These are phyloP conservation scores for Sanguinoderma infundibulare DNA, from an alignment of 1,284 basidiomycete genomes.

Conservation along the genomic window DNA sequence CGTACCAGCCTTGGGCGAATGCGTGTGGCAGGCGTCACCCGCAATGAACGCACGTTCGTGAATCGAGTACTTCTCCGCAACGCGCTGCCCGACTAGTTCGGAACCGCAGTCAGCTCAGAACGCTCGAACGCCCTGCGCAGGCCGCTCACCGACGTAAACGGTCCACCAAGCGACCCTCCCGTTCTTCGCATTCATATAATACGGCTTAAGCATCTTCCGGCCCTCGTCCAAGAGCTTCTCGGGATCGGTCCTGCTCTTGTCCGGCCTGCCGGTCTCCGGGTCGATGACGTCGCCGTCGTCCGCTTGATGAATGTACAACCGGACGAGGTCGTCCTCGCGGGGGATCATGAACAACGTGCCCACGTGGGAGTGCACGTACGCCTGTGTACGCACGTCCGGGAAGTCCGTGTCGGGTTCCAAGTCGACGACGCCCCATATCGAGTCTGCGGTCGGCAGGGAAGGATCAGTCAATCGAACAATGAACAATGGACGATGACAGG, in stretches of 20 bases:
- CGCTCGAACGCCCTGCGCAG: neutral
- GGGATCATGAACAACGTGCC: slow-evolving; percentile 76
- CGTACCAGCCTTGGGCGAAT: slow-evolving; percentile 69
- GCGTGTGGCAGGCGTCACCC: slow-evolving; percentile 84
- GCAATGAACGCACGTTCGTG: slow-evolving; percentile 80
- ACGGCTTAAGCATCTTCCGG: slow-evolving; percentile 71
- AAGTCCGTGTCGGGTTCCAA: slow-evolving; percentile 74
- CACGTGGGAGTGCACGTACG: slow-evolving; percentile 61
- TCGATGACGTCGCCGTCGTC: slow-evolving; percentile 54
- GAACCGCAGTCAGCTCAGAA: neutral
- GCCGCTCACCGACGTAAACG: slow-evolving; percentile 60
- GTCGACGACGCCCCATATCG: slow-evolving; percentile 83
- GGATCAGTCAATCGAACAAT: too few species aligned
- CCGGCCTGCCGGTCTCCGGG: slow-evolving; percentile 56
- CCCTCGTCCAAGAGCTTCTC: slow-evolving; percentile 70
- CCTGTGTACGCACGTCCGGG: slow-evolving; percentile 79
- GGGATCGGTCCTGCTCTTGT: slow-evolving; percentile 63
- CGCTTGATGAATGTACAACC: slow-evolving; percentile 82
- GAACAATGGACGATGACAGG: too few species aligned
- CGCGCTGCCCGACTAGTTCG: slow-evolving; percentile 74
- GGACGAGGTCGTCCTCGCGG: slow-evolving; percentile 71
- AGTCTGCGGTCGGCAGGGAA: slow-evolving; percentile 45
- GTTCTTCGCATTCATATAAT: slow-evolving; percentile 59
- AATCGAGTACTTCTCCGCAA: slow-evolving; percentile 69
- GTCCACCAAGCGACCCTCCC: slow-evolving; percentile 81